phyloP scores from a whole-genome alignment of 2,329 filamentous ascomycete species.

The Trichoderma simmonsii region DNA sequence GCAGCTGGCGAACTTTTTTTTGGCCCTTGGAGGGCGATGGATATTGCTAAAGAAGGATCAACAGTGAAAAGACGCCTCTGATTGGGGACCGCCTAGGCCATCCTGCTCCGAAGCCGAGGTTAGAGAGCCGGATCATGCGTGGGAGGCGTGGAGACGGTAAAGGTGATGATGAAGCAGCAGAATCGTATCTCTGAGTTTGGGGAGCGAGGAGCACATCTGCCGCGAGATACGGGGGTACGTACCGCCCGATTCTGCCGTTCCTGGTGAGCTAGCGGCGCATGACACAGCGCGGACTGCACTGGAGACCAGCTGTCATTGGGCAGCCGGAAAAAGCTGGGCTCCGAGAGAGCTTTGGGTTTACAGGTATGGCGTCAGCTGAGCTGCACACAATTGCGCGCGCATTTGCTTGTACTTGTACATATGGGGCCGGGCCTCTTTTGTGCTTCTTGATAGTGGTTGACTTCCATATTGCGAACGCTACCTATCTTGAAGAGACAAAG shows the following conservation, averaged over 20 bases:
- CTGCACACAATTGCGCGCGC: conserved; percentile 6
- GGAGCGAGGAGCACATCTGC: conserved; percentile 18
- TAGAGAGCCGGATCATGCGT: conserved; percentile 15
- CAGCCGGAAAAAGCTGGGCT: conserved; percentile 8
- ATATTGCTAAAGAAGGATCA: background rate
- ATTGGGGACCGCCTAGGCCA: conserved; percentile 23
- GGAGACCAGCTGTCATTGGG: conserved; percentile 2
- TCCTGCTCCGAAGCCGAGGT: conserved; percentile 17
- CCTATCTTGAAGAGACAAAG: background rate
- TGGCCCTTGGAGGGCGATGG: background rate
- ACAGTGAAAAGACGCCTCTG: conserved; percentile 18
- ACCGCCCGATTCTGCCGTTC: conserved; percentile 3
- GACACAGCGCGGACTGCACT: conserved; percentile 11
- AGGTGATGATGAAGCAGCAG: conserved; percentile 9
- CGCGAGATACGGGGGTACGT: conserved; percentile 17
- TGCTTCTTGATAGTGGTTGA: background rate
- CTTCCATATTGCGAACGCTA: background rate
- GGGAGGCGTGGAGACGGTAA: background rate
- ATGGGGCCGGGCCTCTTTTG: background rate
- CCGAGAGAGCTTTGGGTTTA: background rate
- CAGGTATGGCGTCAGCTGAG: conserved; percentile 14
- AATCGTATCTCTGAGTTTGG: conserved; percentile 17
- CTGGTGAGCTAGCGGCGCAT: conserved; percentile 17
- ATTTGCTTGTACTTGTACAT: background rate
- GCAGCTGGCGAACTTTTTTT: conserved; percentile 6